A percentile compares a stretch with the other conserved stretches of the same genome.
Evolutionary conservation across 1,284 basidiomycete genomes (phyloP).

Genomic region (Fistulina hepatica): DNA sequence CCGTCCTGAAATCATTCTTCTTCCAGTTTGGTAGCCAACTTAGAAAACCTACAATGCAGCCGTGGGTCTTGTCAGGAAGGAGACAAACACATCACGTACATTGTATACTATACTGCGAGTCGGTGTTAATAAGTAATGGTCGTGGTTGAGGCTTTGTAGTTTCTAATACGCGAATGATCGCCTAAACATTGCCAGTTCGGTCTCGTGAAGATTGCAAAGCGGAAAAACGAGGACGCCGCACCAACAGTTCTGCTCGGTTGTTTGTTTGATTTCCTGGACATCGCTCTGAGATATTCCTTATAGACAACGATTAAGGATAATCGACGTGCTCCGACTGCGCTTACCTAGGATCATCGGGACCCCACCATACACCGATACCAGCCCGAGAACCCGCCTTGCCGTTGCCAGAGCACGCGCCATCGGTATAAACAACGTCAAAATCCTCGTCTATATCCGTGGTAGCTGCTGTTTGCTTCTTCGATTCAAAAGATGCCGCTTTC

Average conservation of each 20-base stretch:
- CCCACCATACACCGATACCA: slow-evolving; percentile 75
- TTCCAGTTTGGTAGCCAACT: slow-evolving; percentile 60
- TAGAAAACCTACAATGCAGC: slow-evolving; percentile 37
- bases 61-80: neutral
- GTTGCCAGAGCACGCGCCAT: slow-evolving; percentile 74
- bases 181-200: too few species aligned
- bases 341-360: slow-evolving; percentile 47
- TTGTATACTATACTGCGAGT: slow-evolving; percentile 66
- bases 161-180: slow-evolving; percentile 65
- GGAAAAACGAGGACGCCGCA: slow-evolving; percentile 24
- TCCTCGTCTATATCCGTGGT: neutral
- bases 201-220: slow-evolving; percentile 2
- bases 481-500: slow-evolving; percentile 10
- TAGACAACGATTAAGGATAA: slow-evolving; percentile 2
- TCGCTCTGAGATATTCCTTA: slow-evolving; percentile 65
- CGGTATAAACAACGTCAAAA: slow-evolving; percentile 57
- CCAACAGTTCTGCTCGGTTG: slow-evolving; percentile 79
- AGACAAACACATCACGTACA: slow-evolving; percentile 31
- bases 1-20: slow-evolving; percentile 36
- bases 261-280: slow-evolving; percentile 82
- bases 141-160: slow-evolving; percentile 38
- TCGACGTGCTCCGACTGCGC: slow-evolving; percentile 2
- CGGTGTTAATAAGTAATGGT: slow-evolving; percentile 60
- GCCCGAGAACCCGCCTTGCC: slow-evolving; percentile 49
- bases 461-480: slow-evolving; percentile 18